Conservation (phyloP, 257 asterid genomes). For the Jaltomata sinuosa region DNA sequence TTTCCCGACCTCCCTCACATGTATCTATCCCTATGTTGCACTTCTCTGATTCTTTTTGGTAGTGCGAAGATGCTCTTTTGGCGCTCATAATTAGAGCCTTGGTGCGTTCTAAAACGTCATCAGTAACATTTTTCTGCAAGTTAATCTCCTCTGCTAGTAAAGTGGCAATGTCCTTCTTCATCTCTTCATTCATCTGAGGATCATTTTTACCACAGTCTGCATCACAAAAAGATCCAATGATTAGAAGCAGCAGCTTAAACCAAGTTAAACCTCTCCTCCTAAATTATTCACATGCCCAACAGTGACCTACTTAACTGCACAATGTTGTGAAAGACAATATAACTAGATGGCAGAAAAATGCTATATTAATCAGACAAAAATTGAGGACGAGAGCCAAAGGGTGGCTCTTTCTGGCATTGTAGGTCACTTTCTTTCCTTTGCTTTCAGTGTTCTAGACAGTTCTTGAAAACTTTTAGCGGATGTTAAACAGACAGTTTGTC, state of each 20-base stretch:
- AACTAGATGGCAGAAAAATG: neutral
- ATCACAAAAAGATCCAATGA: neutral
- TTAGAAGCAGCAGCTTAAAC: neutral
- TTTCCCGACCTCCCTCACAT: conserved; percentile 32
- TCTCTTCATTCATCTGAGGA: conserved; percentile 26
- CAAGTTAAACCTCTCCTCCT: neutral
- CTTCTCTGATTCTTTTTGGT: conserved; percentile 26
- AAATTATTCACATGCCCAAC: neutral
- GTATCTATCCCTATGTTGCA: conserved; percentile 15
- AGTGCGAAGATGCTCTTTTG: conserved; percentile 16
- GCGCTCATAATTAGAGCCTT: conserved; percentile 11
- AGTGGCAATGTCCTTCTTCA: conserved; percentile 16
- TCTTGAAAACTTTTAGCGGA: neutral
- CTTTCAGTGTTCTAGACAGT: neutral
- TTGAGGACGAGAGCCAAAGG: neutral
- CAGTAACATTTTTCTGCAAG: conserved; percentile 20
- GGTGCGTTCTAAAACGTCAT: conserved; percentile 12
- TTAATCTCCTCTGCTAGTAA: conserved; percentile 25
- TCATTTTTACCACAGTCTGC: conserved; percentile 21
- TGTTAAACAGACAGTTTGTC: neutral
- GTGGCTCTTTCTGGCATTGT: no score
- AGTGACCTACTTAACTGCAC: neutral
- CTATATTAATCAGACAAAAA: neutral
- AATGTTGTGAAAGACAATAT: neutral
- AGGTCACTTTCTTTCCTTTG: neutral